Evolutionary conservation across 73 alveolate genomes (phyloP).

Genomic region (Uronychia binucleata): DNA sequence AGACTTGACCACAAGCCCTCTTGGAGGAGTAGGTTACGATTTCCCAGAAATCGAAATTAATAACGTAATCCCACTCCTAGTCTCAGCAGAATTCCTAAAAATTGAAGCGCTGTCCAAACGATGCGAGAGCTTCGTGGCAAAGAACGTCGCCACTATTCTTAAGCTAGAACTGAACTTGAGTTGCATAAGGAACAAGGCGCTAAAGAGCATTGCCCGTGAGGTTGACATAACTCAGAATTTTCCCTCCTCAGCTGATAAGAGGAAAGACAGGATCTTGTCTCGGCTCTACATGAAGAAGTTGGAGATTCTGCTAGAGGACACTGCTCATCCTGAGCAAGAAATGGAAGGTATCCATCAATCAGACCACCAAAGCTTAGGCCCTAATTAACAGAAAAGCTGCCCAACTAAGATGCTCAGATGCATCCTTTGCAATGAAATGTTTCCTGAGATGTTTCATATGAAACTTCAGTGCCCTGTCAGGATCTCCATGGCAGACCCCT

Average conservation of each 20-base stretch:
- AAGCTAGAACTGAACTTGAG: slow-evolving; percentile 68
- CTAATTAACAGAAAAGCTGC: no score
- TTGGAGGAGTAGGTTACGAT: neutral
- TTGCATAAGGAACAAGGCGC: slow-evolving; percentile 46
- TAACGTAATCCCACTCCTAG: slow-evolving; percentile 60
- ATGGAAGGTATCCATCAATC: no score
- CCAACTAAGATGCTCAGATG: slow-evolving; percentile 21
- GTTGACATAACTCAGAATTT: slow-evolving; percentile 27
- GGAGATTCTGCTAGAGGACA: slow-evolving; percentile 45
- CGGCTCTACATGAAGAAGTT: slow-evolving; percentile 62
- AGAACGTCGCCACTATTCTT: slow-evolving; percentile 51
- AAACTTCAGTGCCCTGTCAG: slow-evolving; percentile 34
- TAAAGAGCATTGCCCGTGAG: slow-evolving; percentile 39
- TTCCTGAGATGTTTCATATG: slow-evolving; percentile 20
- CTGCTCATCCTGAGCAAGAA: slow-evolving; percentile 48
- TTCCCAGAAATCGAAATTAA: slow-evolving; percentile 24
- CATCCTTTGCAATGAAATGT: slow-evolving; percentile 54
- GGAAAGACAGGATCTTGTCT: slow-evolving; percentile 61
- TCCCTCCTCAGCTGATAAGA: slow-evolving; percentile 35
- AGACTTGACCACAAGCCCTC: neutral
- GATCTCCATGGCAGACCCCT: neutral
- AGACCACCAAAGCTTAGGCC: no score
- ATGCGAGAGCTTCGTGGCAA: slow-evolving; percentile 51
- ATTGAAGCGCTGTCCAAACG: slow-evolving; percentile 49
- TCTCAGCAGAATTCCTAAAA: slow-evolving; percentile 65